A percentile compares a stretch with the other conserved stretches of the same genome.
Evolutionary conservation across 352 stramenopile species (phyloP).

Genomic region (Saprolegnia diclina): DNA sequence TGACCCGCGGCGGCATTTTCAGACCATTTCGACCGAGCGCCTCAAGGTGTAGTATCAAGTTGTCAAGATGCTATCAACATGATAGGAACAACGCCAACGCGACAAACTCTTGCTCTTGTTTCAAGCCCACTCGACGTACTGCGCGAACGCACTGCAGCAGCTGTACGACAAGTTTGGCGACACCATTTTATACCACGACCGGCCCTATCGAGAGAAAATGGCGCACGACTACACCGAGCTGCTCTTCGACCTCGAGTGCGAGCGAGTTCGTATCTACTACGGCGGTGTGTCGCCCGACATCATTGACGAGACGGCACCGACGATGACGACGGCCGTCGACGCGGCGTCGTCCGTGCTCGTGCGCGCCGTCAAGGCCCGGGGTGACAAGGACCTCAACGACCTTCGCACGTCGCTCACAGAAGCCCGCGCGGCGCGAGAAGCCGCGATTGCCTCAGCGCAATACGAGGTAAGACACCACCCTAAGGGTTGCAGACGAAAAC

Average conservation of each 20-base stretch:
- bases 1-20: conserved; percentile 61
- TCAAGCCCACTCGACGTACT: conserved; percentile 43
- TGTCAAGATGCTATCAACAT: no score
- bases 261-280: conserved; percentile 60
- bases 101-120: conserved; percentile 53
- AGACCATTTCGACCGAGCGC: conserved; percentile 57
- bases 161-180: conserved; percentile 44
- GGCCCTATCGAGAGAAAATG: conserved; percentile 61
- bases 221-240: conserved; percentile 71
- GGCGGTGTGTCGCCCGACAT: conserved; percentile 29
- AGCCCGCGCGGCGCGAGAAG: no score
- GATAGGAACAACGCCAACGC: conserved; percentile 58
- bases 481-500: no score
- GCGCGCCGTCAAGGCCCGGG: no score
- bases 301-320: no score
- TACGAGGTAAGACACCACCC: no score
- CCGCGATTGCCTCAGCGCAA: no score
- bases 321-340: no score
- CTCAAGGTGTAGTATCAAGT: conserved; percentile 27
- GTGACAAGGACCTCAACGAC: no score
- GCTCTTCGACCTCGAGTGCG: conserved; percentile 63
- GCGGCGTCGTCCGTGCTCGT: no score
- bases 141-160: conserved; percentile 43
- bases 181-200: conserved; percentile 37
- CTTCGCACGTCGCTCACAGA: no score